A percentile compares a stretch with the other conserved stretches of the same genome.
Evolutionary conservation across 1,139 yeast genomes (phyloP).

Genomic region (Saccharomyces hybrid): DNA sequence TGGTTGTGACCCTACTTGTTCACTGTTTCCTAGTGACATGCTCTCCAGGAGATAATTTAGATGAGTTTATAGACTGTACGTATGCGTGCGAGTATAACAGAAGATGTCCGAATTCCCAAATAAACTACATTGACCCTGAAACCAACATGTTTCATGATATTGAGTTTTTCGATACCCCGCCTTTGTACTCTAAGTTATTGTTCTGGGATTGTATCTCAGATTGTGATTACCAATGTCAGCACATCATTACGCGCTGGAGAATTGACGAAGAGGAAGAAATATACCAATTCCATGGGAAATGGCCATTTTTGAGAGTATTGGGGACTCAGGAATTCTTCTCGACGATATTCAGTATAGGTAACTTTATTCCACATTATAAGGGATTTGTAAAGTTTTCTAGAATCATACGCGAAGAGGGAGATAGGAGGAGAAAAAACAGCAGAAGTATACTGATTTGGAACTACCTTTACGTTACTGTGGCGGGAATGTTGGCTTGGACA

Average conservation of each 20-base stretch:
- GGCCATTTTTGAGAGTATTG: constrained; percentile 76
- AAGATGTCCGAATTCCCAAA: constrained; percentile 31
- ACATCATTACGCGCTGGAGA: constrained; percentile 54
- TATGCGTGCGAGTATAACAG: constrained; percentile 44
- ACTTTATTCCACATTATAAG: constrained; percentile 62
- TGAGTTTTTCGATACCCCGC: constrained; percentile 28
- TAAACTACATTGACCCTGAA: constrained; percentile 13
- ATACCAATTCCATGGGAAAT: constrained; percentile 90
- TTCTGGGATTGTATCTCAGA: constrained; percentile 76
- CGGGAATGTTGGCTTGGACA: constrained; percentile 83
- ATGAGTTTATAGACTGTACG: constrained; percentile 60
- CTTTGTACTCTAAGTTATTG: constrained; percentile 37
- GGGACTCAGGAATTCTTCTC: constrained; percentile 84
- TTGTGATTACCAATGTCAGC: constrained; percentile 91
- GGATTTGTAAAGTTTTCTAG: constrained; percentile 43
- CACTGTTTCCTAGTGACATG: constrained; percentile 28
- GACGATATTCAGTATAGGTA: constrained; percentile 72
- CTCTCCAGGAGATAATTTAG: constrained; percentile 74
- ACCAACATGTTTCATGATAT: constrained; percentile 31
- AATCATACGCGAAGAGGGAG: constrained; percentile 11
- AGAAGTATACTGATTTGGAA: constrained; percentile 18
- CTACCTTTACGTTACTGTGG: constrained; percentile 34
- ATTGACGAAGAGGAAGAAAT: constrained; percentile 42
- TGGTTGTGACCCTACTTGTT: not conserved
- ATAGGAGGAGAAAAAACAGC: constrained; percentile 8